These are phyloP conservation scores for Candida palmyrensis DNA, from an alignment of 805 yeast genomes.

Conservation along the genomic window DNA sequence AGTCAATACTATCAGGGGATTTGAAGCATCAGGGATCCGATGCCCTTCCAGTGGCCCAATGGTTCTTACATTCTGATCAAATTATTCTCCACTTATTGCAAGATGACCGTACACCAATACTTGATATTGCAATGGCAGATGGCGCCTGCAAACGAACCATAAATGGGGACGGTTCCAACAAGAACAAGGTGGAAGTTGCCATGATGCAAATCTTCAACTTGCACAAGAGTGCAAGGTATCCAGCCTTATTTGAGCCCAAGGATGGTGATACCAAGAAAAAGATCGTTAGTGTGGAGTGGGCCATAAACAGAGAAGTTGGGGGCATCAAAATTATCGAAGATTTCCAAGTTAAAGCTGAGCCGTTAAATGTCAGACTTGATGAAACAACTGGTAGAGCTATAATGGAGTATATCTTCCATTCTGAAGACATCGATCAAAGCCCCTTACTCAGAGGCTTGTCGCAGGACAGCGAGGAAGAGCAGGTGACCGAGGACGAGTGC, in stretches of 20 bases:
- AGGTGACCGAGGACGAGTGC: slow-evolving; percentile 8
- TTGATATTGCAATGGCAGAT: slow-evolving; percentile 32
- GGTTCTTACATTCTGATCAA: slow-evolving; percentile 36
- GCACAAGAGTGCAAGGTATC: slow-evolving; percentile 25
- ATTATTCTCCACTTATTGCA: slow-evolving; percentile 36
- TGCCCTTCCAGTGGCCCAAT: slow-evolving; percentile 10
- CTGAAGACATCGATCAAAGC: slow-evolving; percentile 19
- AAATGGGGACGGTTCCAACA: slow-evolving; percentile 37
- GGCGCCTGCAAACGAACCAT: slow-evolving; percentile 28
- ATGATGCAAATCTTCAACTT: slow-evolving; percentile 35
- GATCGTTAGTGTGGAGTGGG: slow-evolving; percentile 34
- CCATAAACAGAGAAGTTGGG: slow-evolving; percentile 37
- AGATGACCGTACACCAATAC: slow-evolving; percentile 34
- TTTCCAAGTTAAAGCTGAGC: slow-evolving; percentile 31
- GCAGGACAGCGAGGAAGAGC: slow-evolving; percentile 5
- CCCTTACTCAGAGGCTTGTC: slow-evolving; percentile 10
- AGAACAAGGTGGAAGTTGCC: slow-evolving; percentile 28
- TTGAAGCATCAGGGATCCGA: slow-evolving; percentile 11
- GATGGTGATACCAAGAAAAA: slow-evolving; percentile 7
- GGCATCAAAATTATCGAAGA: slow-evolving; percentile 38
- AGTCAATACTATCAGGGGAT: slow-evolving; percentile 34
- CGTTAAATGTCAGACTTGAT: slow-evolving; percentile 34
- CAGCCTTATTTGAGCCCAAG: slow-evolving; percentile 29
- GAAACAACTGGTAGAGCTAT: slow-evolving; percentile 35
- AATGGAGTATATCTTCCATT: slow-evolving; percentile 31